phyloP scores from a whole-genome alignment of 495 filamentous ascomycete species.

The Parmelia sp. region DNA sequence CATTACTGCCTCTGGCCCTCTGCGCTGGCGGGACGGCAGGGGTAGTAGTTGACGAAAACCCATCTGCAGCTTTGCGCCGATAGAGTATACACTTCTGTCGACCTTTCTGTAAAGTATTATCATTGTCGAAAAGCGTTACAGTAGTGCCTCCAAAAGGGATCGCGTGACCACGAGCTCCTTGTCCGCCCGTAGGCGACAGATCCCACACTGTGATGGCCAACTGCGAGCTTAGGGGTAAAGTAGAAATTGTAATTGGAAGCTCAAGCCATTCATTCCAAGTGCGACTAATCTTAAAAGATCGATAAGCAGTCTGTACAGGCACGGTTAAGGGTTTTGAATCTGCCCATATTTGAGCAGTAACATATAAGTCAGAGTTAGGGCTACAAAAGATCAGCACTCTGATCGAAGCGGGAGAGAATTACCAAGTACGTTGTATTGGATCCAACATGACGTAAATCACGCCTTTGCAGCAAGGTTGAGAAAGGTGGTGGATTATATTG shows the following conservation, averaged over 20 bases:
- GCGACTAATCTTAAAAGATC: conserved; percentile 70
- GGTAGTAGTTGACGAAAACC: conserved; percentile 71
- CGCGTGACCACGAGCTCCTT: conserved; percentile 61
- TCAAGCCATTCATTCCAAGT: conserved; percentile 96
- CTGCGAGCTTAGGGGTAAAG: conserved; percentile 68
- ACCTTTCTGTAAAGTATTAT: conserved; percentile 83
- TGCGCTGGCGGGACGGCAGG: conserved; percentile 53
- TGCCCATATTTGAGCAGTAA: conserved; percentile 89
- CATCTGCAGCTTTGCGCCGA: conserved; percentile 77
- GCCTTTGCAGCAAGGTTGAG: conserved; percentile 67
- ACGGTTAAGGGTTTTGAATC: conserved; percentile 92
- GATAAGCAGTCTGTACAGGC: conserved; percentile 86
- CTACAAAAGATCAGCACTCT: conserved; percentile 32
- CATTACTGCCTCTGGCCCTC: conserved; percentile 45
- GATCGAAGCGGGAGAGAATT: background rate
- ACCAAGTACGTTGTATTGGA: conserved; percentile 58
- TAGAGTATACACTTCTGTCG: conserved; percentile 86
- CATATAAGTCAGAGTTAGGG: conserved; percentile 77
- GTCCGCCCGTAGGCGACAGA: conserved; percentile 66
- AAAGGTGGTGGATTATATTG: conserved; percentile 70
- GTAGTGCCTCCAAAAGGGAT: conserved; percentile 94
- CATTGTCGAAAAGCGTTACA: conserved; percentile 79
- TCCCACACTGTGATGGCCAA: conserved; percentile 96
- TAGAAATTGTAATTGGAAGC: conserved; percentile 74
- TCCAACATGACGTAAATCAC: conserved; percentile 76